Evolutionary conservation across 78 protist genomes (phyloP).

Genomic region (Guillardia theta): DNA sequence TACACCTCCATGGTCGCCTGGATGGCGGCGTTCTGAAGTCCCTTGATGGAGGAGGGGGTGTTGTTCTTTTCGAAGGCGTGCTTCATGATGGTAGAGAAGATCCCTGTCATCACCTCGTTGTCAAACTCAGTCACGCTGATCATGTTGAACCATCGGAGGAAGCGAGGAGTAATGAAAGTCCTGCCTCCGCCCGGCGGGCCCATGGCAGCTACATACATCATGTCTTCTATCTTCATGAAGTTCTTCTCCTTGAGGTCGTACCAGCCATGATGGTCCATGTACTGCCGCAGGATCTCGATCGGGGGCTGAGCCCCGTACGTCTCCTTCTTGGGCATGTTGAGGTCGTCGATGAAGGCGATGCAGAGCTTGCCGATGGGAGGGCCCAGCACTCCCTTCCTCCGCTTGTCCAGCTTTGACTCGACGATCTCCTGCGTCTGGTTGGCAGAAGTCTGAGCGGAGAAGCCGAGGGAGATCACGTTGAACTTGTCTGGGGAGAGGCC

Average conservation of each 20-base stretch:
- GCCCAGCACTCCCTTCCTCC: slow-evolving; percentile 49
- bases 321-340: slow-evolving; percentile 88
- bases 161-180: slow-evolving; percentile 64
- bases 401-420: slow-evolving; percentile 69
- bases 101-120: background rate
- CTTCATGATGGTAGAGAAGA: slow-evolving; percentile 51
- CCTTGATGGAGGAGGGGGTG: background rate
- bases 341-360: slow-evolving; percentile 80
- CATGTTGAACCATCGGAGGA: slow-evolving; percentile 73
- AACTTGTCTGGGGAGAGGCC: background rate
- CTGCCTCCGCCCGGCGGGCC: slow-evolving; percentile 92
- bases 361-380: slow-evolving; percentile 68
- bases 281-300: slow-evolving; percentile 76
- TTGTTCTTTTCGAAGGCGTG: slow-evolving; percentile 45
- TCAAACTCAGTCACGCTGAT: background rate
- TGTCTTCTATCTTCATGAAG: slow-evolving; percentile 8
- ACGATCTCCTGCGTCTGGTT: slow-evolving; percentile 61
- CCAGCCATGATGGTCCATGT: slow-evolving; percentile 66
- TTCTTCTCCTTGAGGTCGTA: slow-evolving; percentile 48
- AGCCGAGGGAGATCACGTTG: slow-evolving; percentile 50
- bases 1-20: slow-evolving; percentile 67
- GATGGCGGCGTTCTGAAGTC: background rate
- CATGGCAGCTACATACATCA: slow-evolving; percentile 62
- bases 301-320: slow-evolving; percentile 86
- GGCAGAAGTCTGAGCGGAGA: slow-evolving; percentile 71